These are phyloP conservation scores for Phytophthora citrophthora DNA, from an alignment of 352 stramenopile genomes.

Conservation along the genomic window DNA sequence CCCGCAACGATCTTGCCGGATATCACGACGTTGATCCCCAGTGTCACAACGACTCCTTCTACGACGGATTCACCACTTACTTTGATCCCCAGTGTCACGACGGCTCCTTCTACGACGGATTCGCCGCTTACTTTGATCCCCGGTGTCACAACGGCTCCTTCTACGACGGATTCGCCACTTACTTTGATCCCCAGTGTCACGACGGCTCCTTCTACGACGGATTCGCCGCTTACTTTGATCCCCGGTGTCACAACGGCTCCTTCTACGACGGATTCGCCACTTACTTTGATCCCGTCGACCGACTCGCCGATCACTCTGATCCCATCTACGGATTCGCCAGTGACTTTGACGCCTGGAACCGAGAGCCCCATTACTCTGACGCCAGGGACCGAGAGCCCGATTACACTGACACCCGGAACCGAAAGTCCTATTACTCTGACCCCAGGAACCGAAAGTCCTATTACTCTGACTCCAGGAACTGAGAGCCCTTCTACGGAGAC, in stretches of 20 bases:
- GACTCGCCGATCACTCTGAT: too few relatives aligned
- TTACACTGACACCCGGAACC: conserved; percentile 3
- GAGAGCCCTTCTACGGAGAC: conserved; percentile 3
- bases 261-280: conserved; percentile 16
- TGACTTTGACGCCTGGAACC: conserved; percentile 9
- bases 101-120: conserved; percentile 12
- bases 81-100: too few relatives aligned
- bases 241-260: conserved; percentile 6
- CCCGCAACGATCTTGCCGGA: conserved; percentile 23
- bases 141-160: conserved; percentile 5
- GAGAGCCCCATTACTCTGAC: not conserved
- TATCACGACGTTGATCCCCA: conserved; percentile 15
- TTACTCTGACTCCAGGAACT: conserved; percentile 10
- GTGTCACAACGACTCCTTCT: conserved; percentile 6
- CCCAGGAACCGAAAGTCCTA: conserved; percentile 4
- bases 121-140: conserved; percentile 8
- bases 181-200: conserved; percentile 15
- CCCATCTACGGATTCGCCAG: conserved; percentile 7
- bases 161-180: conserved; percentile 15
- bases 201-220: conserved; percentile 16
- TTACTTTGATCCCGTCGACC: conserved; percentile 27
- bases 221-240: conserved; percentile 18
- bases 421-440: conserved; percentile 1
- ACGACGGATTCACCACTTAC: conserved; percentile 23
- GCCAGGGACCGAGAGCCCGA: not conserved